Conservation (phyloP, 2,329 filamentous ascomycete species). For the Pyrenochaeta sp. region DNA sequence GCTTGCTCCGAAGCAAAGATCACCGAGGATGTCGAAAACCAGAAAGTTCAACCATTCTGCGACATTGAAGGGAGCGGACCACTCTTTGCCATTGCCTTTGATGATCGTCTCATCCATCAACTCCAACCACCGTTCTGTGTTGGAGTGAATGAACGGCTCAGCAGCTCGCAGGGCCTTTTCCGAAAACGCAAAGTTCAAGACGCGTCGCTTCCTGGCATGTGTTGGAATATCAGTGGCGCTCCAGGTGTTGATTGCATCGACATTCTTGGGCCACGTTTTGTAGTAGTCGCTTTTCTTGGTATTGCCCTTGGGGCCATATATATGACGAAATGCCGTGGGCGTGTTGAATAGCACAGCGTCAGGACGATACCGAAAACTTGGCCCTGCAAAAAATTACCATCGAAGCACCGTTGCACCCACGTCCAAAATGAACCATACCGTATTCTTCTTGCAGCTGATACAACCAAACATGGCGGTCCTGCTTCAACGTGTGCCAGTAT, state of each 20-base stretch:
- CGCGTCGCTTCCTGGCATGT: slow-evolving; percentile 49
- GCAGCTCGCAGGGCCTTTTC: slow-evolving; percentile 48
- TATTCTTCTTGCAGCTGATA: slow-evolving; percentile 75
- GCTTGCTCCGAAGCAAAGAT: slow-evolving; percentile 48
- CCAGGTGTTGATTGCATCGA: slow-evolving; percentile 47
- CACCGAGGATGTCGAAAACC: slow-evolving; percentile 56
- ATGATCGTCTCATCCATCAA: slow-evolving; percentile 17
- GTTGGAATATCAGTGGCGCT: slow-evolving; percentile 34
- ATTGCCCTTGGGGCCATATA: slow-evolving; percentile 55
- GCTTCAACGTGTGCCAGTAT: slow-evolving; percentile 71
- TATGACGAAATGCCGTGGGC: slow-evolving; percentile 54
- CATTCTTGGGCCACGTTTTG: slow-evolving; percentile 48
- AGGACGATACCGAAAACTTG: slow-evolving; percentile 70
- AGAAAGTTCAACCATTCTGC: slow-evolving; percentile 42
- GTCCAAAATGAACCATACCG: too few species aligned
- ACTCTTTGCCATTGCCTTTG: slow-evolving; percentile 13
- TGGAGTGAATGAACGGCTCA: slow-evolving; percentile 48
- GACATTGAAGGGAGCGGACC: slow-evolving; percentile 24
- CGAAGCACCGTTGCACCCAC: not conserved
- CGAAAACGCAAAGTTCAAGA: slow-evolving; percentile 52
- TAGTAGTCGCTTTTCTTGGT: slow-evolving; percentile 56
- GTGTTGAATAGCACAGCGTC: slow-evolving; percentile 79
- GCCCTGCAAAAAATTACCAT: slow-evolving; percentile 6
- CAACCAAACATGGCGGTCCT: slow-evolving; percentile 75
- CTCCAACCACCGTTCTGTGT: slow-evolving; percentile 33